Evolutionary conservation across 2,329 filamentous ascomycete genomes (phyloP).

Genomic region (Fusarium pseudocircinatum): DNA sequence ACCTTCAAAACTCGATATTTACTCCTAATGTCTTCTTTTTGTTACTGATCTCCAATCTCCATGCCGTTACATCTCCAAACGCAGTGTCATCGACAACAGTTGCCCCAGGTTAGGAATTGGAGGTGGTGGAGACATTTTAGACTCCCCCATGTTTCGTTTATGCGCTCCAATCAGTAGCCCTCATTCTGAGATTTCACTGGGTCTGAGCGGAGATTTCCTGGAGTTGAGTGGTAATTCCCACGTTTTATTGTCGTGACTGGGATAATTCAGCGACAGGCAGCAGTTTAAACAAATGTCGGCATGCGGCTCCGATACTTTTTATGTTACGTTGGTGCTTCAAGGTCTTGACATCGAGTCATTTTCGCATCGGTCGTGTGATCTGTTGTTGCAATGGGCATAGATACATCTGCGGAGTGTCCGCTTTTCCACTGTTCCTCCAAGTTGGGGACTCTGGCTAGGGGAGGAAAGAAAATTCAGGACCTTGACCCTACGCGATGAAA

Average conservation of each 20-base stretch:
- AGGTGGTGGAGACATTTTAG: not conserved
- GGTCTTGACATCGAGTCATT: not conserved
- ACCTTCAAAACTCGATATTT: rapidly evolving
- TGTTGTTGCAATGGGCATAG: not conserved
- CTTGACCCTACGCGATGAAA: no score
- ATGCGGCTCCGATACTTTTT: not conserved
- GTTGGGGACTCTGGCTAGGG: no score
- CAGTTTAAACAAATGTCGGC: not conserved
- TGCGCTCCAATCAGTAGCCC: conserved; percentile 11
- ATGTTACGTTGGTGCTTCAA: not conserved
- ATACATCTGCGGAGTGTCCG: not conserved
- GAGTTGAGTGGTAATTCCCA: not conserved
- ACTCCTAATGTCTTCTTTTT: no score
- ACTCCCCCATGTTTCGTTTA: conserved; percentile 6
- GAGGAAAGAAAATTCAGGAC: no score
- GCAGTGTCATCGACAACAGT: not conserved
- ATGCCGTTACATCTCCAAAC: rapidly evolving
- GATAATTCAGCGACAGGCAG: not conserved
- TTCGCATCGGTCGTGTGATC: not conserved
- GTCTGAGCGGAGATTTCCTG: not conserved
- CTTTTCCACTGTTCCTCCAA: not conserved
- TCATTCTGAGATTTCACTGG: not conserved
- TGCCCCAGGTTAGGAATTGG: not conserved
- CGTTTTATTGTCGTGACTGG: not conserved
- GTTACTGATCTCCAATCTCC: not conserved